Base-by-base conservation (phyloP, 768 basidiomycete species). In the Hortiboletus campestris region DNA sequence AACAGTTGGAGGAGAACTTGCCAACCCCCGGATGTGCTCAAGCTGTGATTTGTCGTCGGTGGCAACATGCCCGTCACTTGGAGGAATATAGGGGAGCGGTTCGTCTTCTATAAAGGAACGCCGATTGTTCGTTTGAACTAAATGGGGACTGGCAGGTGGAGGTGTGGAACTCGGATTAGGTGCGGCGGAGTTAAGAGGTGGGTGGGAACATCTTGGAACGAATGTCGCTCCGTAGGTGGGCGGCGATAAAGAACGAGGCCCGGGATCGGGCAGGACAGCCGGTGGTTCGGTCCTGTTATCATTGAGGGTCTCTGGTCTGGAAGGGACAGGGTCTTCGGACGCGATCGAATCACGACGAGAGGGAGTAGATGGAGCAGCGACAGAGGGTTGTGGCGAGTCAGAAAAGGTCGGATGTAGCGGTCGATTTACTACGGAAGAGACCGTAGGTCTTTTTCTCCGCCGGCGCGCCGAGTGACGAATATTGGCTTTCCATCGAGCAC, bases 401-500 rank as follows among this genome's bases (percentile, higher is more conserved):
- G 51, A 35, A 20, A 52, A 29, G 41, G 51, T 44, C 6, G 67
- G 70, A 34, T 67, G 71, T 53, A 17, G 53, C 6, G 67, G 49
- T 42, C 57, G 63, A 56, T 45, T 43, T 38, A 6, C 11, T 19
- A 28, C 20, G 13, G 58, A 49, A 44, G 60, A 20, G 17, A 19
- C 29, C 9, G 35, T 2, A 4, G 55, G 47, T 50, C 40, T 63
- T 44, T 58, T 68, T 41, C 79, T 77, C 53, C 89, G 77, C 46
- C 83, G 81, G 36, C 86, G 80, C 9, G 83, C 82, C n/a, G 81
- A 73, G 53, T 81, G 76, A 28, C 83, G 81, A 11, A 82, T 78
- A 49, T 84, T 84, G 3, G 80, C 81, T 59, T 77, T 83, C 89
- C 89, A 91, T 42, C 85, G 79, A 9, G 83, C 83, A 2, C 81